These are phyloP conservation scores for Coemansia sp. DNA, from an alignment of 192 early-diverging fungal genomes.

Conservation along the genomic window DNA sequence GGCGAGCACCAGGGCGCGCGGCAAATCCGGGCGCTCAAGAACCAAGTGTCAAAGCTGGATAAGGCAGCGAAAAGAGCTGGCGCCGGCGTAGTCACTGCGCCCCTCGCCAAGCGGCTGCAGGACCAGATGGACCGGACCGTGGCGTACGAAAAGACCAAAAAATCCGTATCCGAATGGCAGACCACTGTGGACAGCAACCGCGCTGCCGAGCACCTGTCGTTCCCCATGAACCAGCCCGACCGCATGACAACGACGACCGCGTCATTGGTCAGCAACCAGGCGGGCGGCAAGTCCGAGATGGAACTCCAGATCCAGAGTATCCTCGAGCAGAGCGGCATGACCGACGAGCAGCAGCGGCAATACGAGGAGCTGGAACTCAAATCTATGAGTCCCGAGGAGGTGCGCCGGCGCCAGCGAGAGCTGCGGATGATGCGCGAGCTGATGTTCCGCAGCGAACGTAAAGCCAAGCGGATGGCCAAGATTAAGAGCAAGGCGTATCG, in stretches of 20 bases:
- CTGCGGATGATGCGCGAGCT: slow-evolving; percentile 90
- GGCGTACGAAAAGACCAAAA: slow-evolving; percentile 83
- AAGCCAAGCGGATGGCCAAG: slow-evolving; percentile 90
- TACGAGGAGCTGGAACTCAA: slow-evolving; percentile 88
- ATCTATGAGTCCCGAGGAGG: slow-evolving; percentile 81
- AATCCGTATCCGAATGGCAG: slow-evolving; percentile 85
- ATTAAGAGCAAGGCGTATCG: slow-evolving; percentile 98
- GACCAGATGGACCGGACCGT: slow-evolving; percentile 85
- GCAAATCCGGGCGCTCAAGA: slow-evolving; percentile 34
- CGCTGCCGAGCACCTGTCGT: slow-evolving; percentile 80
- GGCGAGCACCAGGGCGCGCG: slow-evolving; percentile 43
- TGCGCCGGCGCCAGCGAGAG: slow-evolving; percentile 73
- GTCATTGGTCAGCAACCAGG: slow-evolving; percentile 12
- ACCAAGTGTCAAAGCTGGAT: slow-evolving; percentile 38
- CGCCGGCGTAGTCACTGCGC: slow-evolving; percentile 65
- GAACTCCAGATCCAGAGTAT: slow-evolving; percentile 79
- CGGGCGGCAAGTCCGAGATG: slow-evolving; percentile 61
- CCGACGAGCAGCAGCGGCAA: slow-evolving; percentile 76
- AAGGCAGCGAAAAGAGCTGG: slow-evolving; percentile 33
- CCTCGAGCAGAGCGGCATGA: slow-evolving; percentile 72
- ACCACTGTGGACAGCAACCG: slow-evolving; percentile 81
- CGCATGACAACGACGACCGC: slow-evolving; percentile 5
- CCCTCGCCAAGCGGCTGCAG: slow-evolving; percentile 80
- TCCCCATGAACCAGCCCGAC: slow-evolving; percentile 47
- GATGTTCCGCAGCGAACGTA: slow-evolving; percentile 92